Evolutionary conservation across 805 yeast species (phyloP), one percentile per base, ranked within the genome.

Genomic region (Candida namnaoensis): DNA sequence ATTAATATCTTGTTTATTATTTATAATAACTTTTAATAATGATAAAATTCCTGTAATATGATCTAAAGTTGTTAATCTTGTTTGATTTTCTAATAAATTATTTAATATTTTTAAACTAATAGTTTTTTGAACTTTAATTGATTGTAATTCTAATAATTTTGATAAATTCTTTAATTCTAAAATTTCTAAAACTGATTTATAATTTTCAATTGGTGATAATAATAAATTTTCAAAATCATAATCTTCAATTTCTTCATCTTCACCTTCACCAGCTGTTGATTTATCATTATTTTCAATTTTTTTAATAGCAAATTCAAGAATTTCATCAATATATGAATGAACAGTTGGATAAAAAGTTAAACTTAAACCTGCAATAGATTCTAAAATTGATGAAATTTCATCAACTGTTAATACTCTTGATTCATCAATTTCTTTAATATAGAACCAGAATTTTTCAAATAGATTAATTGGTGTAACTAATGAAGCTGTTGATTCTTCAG

Each of bases 401-500:
- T 73, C 78, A n/a, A 74, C 54, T 1, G 87, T 66, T n/a, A 88
- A 60, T 38, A 79, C 82, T 45, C 82, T 76, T 9, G 69, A 60
- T 38, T 76, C 68, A 41, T 71, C 68, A 32, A 88, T 57, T 37
- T 71, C 71, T 32, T 68, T 58, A 44, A 85, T 71, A 56, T 84
- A 86, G 11, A 62, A 60, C 79, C 88, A 80, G 56, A 88, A 82
- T 14, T 70, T 69, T 33, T 69, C 70, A 54, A 88, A 86, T 32
- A 86, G 58, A 40, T 67, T 57, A 40, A 56, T 46, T 30, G 33
- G 33, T 12, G 33, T 30, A 8, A 12, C 6, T 30, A 30, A 8
- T 30, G 33, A 30, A 13, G n/a, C n/a, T 12, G 33, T 11, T 30
- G 33, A 38, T 49, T 52, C 34, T 33, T 39, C 30, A 40, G 5